Percentiles rank a stretch among this genome's conserved stretches.
Evolutionary conservation across 257 asterid species (phyloP).

Genomic region (Thymus quinquecostatus): DNA sequence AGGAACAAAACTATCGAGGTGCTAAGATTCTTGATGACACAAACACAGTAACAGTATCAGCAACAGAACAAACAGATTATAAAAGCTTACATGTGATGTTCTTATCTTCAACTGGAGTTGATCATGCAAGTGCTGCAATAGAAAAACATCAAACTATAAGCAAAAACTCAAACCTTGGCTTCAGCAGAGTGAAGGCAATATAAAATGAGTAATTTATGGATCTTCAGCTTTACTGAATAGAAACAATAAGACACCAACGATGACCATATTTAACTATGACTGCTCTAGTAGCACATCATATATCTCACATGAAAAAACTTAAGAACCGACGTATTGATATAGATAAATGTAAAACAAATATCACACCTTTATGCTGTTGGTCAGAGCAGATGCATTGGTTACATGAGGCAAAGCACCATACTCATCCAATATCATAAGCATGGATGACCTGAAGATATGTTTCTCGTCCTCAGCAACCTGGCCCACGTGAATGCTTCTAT

Average conservation of each 20-base stretch:
- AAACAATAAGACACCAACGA: not conserved
- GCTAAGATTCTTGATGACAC: conserved; percentile 12
- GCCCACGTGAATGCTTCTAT: conserved; percentile 34
- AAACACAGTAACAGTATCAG: conserved; percentile 8
- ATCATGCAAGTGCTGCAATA: conserved; percentile 83
- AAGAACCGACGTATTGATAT: not conserved
- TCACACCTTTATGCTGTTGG: conserved; percentile 77
- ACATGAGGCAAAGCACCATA: conserved; percentile 86
- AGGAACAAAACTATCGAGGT: not conserved
- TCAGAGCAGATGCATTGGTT: conserved; percentile 77
- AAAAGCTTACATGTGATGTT: conserved; percentile 79
- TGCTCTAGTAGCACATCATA: not conserved
- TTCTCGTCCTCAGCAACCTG: conserved; percentile 85
- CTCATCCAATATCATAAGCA: conserved; percentile 77
- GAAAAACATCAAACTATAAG: conserved; percentile 16
- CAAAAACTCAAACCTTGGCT: conserved; percentile 19
- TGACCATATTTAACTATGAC: not conserved
- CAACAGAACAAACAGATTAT: conserved; percentile 14
- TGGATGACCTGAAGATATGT: conserved; percentile 70
- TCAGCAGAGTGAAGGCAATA: conserved; percentile 10
- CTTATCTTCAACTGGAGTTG: conserved; percentile 87
- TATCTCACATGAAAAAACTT: not conserved
- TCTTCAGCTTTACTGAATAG: conserved; percentile 3
- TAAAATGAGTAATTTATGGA: not conserved
- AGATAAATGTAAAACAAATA: conserved; percentile 6